A percentile compares a stretch with the other conserved stretches of the same genome.
phyloP scores from a whole-genome alignment of 1,139 yeast species.

The Suhomyces taliae region DNA sequence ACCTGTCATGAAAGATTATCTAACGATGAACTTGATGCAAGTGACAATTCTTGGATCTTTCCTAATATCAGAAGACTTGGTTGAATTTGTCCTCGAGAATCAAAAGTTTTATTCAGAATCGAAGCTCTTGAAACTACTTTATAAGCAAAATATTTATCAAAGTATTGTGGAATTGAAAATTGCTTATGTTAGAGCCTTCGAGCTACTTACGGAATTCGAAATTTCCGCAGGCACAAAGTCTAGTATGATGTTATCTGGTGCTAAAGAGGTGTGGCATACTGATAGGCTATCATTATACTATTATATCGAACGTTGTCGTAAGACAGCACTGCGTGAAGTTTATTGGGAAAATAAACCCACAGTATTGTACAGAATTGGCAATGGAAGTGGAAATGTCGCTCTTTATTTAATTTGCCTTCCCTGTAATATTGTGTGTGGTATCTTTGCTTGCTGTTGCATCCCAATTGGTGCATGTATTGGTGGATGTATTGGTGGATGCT shows the following conservation, averaged over 20 bases:
- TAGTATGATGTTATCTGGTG: no score
- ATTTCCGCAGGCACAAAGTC: no score
- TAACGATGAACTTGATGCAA: slow-evolving; percentile 21
- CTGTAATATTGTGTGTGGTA: no score
- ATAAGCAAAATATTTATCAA: slow-evolving; percentile 35
- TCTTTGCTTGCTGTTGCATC: no score
- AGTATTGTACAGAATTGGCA: no score
- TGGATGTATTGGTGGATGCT: no score
- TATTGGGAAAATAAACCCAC: no score
- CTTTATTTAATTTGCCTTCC: no score
- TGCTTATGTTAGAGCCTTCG: slow-evolving; percentile 39
- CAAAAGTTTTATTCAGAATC: no score
- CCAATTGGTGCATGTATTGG: no score
- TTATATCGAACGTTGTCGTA: slow-evolving; percentile 24
- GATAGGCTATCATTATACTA: slow-evolving; percentile 30
- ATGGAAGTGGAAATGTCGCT: no score
- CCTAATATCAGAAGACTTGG: slow-evolving; percentile 29
- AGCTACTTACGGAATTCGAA: slow-evolving; percentile 19
- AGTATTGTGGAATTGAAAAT: slow-evolving; percentile 30
- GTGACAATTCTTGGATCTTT: slow-evolving; percentile 17
- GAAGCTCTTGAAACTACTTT: not conserved
- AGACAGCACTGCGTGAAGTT: no score
- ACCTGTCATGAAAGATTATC: slow-evolving; percentile 16
- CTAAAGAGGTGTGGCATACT: slow-evolving; percentile 31
- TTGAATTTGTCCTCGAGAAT: slow-evolving; percentile 22